These are phyloP conservation scores for Scheffersomyces titani DNA, from an alignment of 1,139 yeast genomes.

Conservation along the genomic window DNA sequence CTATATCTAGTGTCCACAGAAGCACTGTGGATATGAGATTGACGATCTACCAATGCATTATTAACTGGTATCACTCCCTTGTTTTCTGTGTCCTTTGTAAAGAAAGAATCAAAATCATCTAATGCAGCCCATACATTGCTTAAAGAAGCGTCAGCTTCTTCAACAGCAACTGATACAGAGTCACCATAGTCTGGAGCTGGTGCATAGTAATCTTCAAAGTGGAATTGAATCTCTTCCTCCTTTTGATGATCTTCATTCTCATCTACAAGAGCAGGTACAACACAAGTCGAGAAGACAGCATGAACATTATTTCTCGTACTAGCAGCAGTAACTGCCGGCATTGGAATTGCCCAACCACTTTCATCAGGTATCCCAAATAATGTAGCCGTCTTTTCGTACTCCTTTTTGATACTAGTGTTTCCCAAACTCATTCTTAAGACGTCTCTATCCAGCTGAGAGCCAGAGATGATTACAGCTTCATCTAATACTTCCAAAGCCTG, in stretches of 20 bases:
- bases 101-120: constrained; percentile 90
- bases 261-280: constrained; percentile 32
- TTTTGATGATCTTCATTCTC: constrained; percentile 22
- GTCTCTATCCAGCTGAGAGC: constrained; percentile 87
- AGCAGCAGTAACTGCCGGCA: constrained; percentile 89
- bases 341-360: constrained; percentile 97
- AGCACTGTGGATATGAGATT: constrained; percentile 44
- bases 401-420: constrained; percentile 72
- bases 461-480: constrained; percentile 81
- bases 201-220: constrained; percentile 66
- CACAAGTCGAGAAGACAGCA: constrained; percentile 89
- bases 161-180: constrained; percentile 43
- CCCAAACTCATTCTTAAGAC: constrained; percentile 91
- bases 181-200: constrained; percentile 35
- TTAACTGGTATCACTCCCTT: constrained; percentile 12
- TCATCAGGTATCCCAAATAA: constrained; percentile 95
- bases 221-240: constrained; percentile 56
- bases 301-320: constrained; percentile 91
- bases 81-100: constrained; percentile 64
- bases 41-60: constrained; percentile 8
- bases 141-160: constrained; percentile 72
- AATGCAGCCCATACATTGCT: constrained; percentile 97
- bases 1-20: constrained; percentile 51
- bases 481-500: constrained; percentile 88
- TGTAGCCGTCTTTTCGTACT: constrained; percentile 84